phyloP scores from a whole-genome alignment of 257 asterid genomes.

The Fraxinus americana region DNA sequence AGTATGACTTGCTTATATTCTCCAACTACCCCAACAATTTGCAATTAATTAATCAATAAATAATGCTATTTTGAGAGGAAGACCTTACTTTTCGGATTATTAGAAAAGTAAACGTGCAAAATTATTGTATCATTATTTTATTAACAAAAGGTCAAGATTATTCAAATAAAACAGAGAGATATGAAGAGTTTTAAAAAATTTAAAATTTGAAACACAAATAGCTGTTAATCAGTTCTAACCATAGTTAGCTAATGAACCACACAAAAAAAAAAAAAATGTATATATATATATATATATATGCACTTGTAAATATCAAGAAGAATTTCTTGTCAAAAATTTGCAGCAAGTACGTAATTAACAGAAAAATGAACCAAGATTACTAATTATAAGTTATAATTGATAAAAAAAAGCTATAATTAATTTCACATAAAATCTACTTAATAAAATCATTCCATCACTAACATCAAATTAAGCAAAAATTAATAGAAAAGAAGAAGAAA shows the following conservation, averaged over 20 bases:
- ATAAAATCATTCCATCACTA: neutral
- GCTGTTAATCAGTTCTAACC: conserved; percentile 1
- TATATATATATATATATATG: no score
- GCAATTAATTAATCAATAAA: neutral
- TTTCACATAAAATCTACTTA: neutral
- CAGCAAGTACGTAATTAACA: neutral
- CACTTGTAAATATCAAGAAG: neutral
- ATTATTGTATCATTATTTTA: neutral
- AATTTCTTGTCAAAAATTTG: neutral
- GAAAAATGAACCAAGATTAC: neutral
- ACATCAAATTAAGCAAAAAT: neutral
- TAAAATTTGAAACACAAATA: neutral
- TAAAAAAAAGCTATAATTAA: neutral
- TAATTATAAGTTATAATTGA: neutral
- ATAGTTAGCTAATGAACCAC: conserved; percentile 19
- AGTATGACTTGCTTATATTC: neutral
- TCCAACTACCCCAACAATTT: neutral
- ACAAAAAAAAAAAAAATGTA: neutral
- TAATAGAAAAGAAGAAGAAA: neutral
- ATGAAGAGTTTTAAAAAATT: neutral
- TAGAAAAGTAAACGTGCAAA: neutral
- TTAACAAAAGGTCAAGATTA: neutral
- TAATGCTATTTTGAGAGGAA: neutral
- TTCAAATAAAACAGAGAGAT: neutral
- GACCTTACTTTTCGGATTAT: neutral